Conservation (phyloP, 768 basidiomycete species). For the Psilocybe sp. region DNA sequence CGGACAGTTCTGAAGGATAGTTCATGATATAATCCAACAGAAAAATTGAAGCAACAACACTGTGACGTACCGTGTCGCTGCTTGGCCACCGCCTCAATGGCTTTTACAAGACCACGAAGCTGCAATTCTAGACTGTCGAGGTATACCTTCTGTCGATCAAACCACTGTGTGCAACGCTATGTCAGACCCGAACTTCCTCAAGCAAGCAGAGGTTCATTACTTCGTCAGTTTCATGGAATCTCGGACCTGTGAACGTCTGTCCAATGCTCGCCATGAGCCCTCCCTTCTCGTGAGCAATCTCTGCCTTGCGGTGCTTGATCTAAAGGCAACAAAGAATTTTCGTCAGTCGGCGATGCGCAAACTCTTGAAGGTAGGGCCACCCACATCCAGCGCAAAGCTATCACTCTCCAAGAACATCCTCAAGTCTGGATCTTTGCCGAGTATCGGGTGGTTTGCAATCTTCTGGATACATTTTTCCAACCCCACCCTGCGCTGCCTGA, state of each 20-base stretch:
- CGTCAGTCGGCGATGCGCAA: background rate
- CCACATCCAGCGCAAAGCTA: constrained; percentile 83
- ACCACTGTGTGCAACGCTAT: constrained; percentile 61
- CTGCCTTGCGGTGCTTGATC: constrained; percentile 88
- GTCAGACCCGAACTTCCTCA: no score
- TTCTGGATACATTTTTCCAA: constrained; percentile 92
- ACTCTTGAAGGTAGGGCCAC: constrained; percentile 25
- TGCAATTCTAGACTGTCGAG: constrained; percentile 91
- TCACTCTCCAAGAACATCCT: constrained; percentile 93
- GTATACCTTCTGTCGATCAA: constrained; percentile 81
- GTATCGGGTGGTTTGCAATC: constrained; percentile 87
- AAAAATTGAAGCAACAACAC: background rate
- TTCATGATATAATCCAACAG: background rate
- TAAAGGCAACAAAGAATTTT: constrained; percentile 23
- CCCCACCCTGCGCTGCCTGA: constrained; percentile 79
- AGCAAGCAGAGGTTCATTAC: constrained; percentile 36
- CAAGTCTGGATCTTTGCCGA: constrained; percentile 85
- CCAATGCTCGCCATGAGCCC: constrained; percentile 85
- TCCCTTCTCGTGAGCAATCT: constrained; percentile 72
- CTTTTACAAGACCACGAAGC: constrained; percentile 80
- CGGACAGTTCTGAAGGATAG: constrained; percentile 55
- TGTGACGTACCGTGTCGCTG: constrained; percentile 62
- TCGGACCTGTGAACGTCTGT: constrained; percentile 71
- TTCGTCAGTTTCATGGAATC: constrained; percentile 89
- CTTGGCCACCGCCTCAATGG: constrained; percentile 83